Percentiles rank a stretch among this genome's conserved stretches.
phyloP scores from a whole-genome alignment of 163 green algal genomes.

The Scenedesmus sp. region DNA sequence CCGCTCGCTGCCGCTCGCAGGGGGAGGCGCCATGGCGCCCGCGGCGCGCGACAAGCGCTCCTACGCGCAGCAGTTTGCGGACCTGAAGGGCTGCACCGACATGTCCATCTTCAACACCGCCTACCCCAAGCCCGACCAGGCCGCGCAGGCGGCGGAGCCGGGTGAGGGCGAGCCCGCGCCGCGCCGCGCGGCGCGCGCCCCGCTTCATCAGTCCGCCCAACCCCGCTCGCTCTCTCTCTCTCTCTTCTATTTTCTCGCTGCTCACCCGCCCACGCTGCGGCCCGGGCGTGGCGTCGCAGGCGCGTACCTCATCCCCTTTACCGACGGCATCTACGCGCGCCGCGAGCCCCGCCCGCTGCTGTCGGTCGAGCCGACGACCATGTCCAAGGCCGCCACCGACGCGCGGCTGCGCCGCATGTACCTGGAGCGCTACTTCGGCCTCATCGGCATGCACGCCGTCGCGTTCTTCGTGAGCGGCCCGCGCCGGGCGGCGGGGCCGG shows the following conservation, averaged over 20 bases:
- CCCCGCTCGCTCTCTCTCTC: too few species aligned
- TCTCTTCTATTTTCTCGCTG: too few species aligned
- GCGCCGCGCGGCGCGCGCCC: too few species aligned
- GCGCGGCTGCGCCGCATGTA: not conserved
- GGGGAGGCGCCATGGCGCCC: too few species aligned
- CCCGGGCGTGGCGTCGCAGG: too few species aligned
- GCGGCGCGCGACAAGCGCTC: too few species aligned
- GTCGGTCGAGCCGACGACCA: not conserved
- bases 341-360: not conserved
- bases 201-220: too few species aligned
- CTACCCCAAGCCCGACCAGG: constrained; percentile 17
- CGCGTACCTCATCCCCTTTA: constrained; percentile 11
- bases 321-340: constrained; percentile 11
- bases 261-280: too few species aligned
- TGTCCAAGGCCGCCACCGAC: not conserved
- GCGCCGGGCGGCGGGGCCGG: not conserved
- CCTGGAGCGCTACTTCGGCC: constrained; percentile 6
- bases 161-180: too few species aligned
- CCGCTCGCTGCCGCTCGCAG: too few species aligned
- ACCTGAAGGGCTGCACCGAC: constrained; percentile 42
- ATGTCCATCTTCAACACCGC: constrained; percentile 2
- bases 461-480: not conserved
- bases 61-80: constrained; percentile 21
- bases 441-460: constrained; percentile 15
- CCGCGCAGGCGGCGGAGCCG: too few species aligned